Conservation (phyloP, 148 eudicot species). For the Rhododendron simsii region DNA sequence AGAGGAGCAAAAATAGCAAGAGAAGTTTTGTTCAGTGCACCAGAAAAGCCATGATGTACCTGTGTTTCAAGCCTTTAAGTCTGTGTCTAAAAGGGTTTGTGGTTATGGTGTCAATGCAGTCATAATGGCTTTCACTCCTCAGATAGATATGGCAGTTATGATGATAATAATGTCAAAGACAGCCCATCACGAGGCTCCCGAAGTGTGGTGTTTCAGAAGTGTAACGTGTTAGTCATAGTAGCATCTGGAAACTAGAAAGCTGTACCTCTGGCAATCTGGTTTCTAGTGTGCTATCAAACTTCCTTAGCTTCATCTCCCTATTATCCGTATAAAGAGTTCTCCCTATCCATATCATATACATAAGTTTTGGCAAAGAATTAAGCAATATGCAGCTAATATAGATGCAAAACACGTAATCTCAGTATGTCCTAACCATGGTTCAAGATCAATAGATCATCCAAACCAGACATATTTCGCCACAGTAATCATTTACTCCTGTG, state of each 20-base stretch:
- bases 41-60: constrained; percentile 8
- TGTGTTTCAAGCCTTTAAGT: neutral
- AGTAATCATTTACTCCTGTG: no score
- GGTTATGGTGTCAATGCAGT: neutral
- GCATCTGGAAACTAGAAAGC: neutral
- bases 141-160: neutral
- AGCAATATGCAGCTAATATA: neutral
- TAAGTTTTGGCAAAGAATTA: neutral
- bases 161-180: neutral
- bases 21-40: constrained; percentile 18
- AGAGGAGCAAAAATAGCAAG: constrained; percentile 57
- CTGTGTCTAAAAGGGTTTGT: neutral
- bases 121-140: neutral
- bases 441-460: neutral
- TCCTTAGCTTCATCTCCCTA: neutral
- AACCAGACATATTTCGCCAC: neutral
- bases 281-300: neutral
- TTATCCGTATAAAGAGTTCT: neutral
- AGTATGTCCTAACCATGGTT: neutral
- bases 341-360: neutral
- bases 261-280: neutral
- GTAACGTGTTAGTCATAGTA: neutral
- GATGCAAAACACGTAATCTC: neutral
- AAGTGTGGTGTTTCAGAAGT: neutral
- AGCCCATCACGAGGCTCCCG: neutral